Evolutionary conservation across 116 monocot genomes (phyloP), one percentile per base, ranked within the genome.

Genomic region (Papilionanthe hybrid): DNA sequence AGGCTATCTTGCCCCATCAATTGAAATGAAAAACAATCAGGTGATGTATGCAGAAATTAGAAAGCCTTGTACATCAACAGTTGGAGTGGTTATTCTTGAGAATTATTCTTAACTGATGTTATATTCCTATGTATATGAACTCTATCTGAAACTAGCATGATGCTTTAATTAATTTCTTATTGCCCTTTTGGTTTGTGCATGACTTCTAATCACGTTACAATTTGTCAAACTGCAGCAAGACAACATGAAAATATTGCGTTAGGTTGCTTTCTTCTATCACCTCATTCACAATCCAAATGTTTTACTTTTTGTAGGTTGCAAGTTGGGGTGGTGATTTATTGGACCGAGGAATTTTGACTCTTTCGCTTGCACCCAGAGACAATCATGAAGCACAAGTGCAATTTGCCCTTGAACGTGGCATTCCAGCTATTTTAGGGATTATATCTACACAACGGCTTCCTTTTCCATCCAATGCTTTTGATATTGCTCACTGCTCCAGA

Each of bases 401-500:
- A 72, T 89, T 89, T 76, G 89, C 89, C 15, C 86, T 89, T 13
- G 89, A 89, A 82, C 84, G 89, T 13, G 89, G 89, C 27, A 84
- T 89, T 11, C 86, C 89, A 0, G 89, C 89, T 66, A 84, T 86
- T 86, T 82, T 89, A 72, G 89, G 89, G 23, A 84, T 89, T 1
- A 75, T 89, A 42, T 83, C 89, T 12, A 84, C 86, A 25, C 84
- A 86, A 68, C 86, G 89, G 45, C 86, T 89, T 66, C 82, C 89
- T 0, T 89, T 86, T 80, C 89, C 89, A 0, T 84, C 89, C 0
- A 77, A 86, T 71, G 81, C 89, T 42, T 89, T 89, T 77, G 89
- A 89, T 86, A 89, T 89, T 84, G 89, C 89, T 18, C 89, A 89
- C 68, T 89, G 89, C 84, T 86, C 89, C 4, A 81, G 89, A 11